Evolutionary conservation across 148 eudicot species (phyloP), one percentile per base, ranked within the genome.

Genomic region (Persicaria tinctoria): DNA sequence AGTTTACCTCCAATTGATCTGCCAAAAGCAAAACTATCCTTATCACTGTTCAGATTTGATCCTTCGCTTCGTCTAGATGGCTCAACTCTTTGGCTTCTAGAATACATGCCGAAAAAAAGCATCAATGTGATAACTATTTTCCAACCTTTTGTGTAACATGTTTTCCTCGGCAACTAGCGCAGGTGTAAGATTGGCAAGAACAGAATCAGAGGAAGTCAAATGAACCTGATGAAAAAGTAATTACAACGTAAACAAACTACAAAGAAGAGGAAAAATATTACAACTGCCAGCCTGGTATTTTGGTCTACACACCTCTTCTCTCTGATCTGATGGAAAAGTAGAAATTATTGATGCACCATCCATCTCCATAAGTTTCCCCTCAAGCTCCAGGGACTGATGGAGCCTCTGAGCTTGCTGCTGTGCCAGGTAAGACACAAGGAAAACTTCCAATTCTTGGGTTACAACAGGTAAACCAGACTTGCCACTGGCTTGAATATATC

Each of bases 151-250:
- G 45, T 97, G 92, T 64, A 96, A 78, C 95, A 92, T 96, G 80
- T 92, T 90, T 75, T 97, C 99, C 85, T 96, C 99, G 74, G 97
- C 99, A 79, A 96, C 97, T 79, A 96, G 95, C 32, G 99, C 97
- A 82, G 97, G 97, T 27, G 99, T 90, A 56, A 96, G 91, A 87
- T 90, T 92, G 63, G 99, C 96, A 83, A 96, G 90, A 76, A 96
- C 86, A 68, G 96, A 97, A 86, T 96, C 97, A 75, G 99, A 92
- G 27, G 99, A 96, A 12, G 99, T 96, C 80, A 96, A 82, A 38
- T 92, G 91, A 76, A 96, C 99, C 99, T 96, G 84, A 48, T 17
- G 64, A 59, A 1, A 77, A 41, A 69, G 8, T 48, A 32, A 20
- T 13, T n/a, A 17, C 16, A 12, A 70, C 1, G 46, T 6, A 23